Evolutionary conservation across 2,329 filamentous ascomycete species (phyloP).

Genomic region (Fusarium poae): DNA sequence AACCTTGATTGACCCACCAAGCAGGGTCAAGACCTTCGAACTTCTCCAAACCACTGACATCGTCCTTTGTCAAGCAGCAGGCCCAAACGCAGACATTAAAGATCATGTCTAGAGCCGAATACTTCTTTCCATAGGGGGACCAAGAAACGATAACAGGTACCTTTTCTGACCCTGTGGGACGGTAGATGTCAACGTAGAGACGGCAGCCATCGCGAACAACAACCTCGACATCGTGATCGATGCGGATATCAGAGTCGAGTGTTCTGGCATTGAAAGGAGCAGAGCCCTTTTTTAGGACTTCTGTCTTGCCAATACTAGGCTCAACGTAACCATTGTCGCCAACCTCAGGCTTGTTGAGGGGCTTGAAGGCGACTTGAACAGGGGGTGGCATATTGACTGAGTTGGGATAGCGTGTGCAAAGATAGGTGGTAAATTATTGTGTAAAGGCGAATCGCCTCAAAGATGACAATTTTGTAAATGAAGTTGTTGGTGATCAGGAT

Average conservation of each 20-base stretch:
- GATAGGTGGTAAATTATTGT: too few relatives aligned
- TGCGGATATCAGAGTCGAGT: slow-evolving; percentile 40
- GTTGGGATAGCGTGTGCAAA: not conserved
- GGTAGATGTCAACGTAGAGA: slow-evolving; percentile 36
- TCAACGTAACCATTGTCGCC: slow-evolving; percentile 42
- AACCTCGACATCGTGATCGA: slow-evolving; percentile 45
- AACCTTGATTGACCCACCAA: slow-evolving; percentile 29
- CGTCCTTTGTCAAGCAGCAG: slow-evolving; percentile 32
- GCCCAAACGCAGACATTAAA: slow-evolving; percentile 40
- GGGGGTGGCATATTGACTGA: slow-evolving; percentile 33
- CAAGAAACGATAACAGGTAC: slow-evolving; percentile 38
- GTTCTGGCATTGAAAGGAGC: slow-evolving; percentile 38
- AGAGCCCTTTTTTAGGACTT: slow-evolving; percentile 39
- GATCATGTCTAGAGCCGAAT: slow-evolving; percentile 38
- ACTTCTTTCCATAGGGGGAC: slow-evolving; percentile 44
- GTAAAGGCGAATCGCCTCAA: not conserved
- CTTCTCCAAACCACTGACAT: slow-evolving; percentile 30
- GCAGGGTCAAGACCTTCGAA: slow-evolving; percentile 34
- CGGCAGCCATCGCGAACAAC: slow-evolving; percentile 40
- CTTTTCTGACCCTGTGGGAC: slow-evolving; percentile 7
- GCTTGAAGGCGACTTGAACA: slow-evolving; percentile 45
- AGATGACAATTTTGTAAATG: too few relatives aligned
- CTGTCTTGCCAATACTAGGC: slow-evolving; percentile 35
- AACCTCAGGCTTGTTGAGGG: slow-evolving; percentile 37
- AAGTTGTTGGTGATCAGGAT: not conserved